phyloP scores from a whole-genome alignment of 1,284 basidiomycete genomes.

The Rhodotorula sp. region DNA sequence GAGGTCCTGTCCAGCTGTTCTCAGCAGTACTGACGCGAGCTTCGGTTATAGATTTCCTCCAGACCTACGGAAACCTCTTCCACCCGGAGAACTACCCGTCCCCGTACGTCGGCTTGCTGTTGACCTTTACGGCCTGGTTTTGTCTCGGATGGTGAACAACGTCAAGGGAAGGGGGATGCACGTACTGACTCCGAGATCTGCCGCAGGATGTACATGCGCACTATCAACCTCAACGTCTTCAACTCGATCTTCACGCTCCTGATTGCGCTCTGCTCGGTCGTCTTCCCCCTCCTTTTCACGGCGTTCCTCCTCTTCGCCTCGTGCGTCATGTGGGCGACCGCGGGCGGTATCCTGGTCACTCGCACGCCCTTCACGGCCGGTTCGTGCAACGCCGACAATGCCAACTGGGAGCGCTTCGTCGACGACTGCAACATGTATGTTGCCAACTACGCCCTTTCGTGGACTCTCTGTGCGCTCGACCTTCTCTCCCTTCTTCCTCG shows the following conservation, averaged over 20 bases:
- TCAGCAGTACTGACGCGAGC: too few species aligned
- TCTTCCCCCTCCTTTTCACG: conserved; percentile 24
- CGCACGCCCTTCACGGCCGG: conserved; percentile 10
- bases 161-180: too few species aligned
- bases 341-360: neutral
- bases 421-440: conserved; percentile 10
- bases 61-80: conserved; percentile 16
- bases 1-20: neutral
- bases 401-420: conserved; percentile 8
- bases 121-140: too few species aligned
- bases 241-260: conserved; percentile 14
- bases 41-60: neutral
- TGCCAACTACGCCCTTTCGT: conserved; percentile 16
- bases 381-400: neutral
- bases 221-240: neutral
- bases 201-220: neutral
- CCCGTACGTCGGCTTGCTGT: neutral
- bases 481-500: neutral
- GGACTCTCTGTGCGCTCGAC: conserved; percentile 8
- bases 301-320: conserved; percentile 22
- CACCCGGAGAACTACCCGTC: conserved; percentile 10
- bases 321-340: conserved; percentile 3
- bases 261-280: conserved; percentile 9
- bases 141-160: too few species aligned
- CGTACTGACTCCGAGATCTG: neutral